Conservation (phyloP, 2,329 filamentous ascomycete species). For the Daldinia eschscholtzii region DNA sequence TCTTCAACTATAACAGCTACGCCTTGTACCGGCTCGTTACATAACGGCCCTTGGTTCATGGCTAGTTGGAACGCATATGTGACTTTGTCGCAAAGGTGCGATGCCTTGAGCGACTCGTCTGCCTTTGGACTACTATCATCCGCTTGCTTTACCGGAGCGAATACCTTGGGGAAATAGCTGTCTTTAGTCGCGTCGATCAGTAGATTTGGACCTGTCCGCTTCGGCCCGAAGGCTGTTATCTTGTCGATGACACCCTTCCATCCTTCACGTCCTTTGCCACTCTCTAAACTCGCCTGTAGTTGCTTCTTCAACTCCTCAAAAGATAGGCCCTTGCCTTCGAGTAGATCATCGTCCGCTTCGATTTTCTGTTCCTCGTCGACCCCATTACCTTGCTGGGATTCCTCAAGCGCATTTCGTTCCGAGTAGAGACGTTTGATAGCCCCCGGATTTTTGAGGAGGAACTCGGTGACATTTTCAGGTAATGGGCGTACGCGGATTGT, state of each 20-base stretch:
- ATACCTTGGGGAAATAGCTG: conserved; percentile 78
- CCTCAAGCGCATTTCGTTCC: conserved; percentile 69
- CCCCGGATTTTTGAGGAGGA: conserved; percentile 82
- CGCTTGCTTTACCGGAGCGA: conserved; percentile 56
- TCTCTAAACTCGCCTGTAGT: conserved; percentile 76
- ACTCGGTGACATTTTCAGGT: conserved; percentile 82
- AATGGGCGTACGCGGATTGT: conserved; percentile 83
- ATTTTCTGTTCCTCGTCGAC: conserved; percentile 54
- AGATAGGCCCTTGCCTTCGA: conserved; percentile 73
- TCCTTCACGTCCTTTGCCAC: conserved; percentile 77
- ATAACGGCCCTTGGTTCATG: conserved; percentile 88
- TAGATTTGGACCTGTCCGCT: conserved; percentile 87
- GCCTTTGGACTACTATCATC: conserved; percentile 54
- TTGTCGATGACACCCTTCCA: conserved; percentile 84
- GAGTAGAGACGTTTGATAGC: conserved; percentile 85
- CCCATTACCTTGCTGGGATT: conserved; percentile 50
- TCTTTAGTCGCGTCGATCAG: conserved; percentile 85
- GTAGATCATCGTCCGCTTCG: conserved; percentile 69
- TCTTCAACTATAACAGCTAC: conserved; percentile 92
- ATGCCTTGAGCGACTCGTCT: conserved; percentile 66
- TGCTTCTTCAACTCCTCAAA: conserved; percentile 81
- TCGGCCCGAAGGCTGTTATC: conserved; percentile 91
- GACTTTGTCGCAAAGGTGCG: conserved; percentile 89
- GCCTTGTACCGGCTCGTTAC: conserved; percentile 92
- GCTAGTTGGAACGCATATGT: conserved; percentile 94